Base-by-base conservation (phyloP, 768 basidiomycete species). In the Phanerochaete carnosa region DNA sequence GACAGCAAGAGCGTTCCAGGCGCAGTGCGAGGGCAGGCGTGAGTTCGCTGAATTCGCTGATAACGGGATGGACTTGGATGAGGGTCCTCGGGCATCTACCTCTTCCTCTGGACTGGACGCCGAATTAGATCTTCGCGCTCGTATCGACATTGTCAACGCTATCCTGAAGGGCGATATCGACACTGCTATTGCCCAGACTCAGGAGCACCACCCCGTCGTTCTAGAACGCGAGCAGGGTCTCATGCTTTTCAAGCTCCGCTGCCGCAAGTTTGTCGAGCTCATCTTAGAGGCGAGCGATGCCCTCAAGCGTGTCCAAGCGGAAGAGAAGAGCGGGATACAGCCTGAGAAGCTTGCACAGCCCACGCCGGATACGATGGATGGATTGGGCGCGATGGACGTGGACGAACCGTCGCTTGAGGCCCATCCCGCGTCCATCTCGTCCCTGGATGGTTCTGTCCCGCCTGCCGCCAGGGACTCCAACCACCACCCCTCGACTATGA, bases 221-320 rank as follows among this genome's bases (percentile, higher is more conserved):
- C 76, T 95, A 25, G 82, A 81, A 60, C 82, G 82, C 28, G 87
- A 92, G 57, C 80, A 82, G 39, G 87, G 87, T 9, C 75, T 91
- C 16, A 81, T 94, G 74, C 73, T 83, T n/a, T 90, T 94, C 78
- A 91, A 90, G 71, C 73, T 95, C 65, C 83, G 88, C 26, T 92
- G 92, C 74, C 82, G 92, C 66, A 91, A 89, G 73, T 93, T 95
- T 67, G 86, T 95, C 47, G 93, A 95, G 72, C 80, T 93, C 29
- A 82, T 92, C 15, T 68, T 93, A 65, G 83, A 86, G 64, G 85
- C 90, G 11, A 80, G 84, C 5, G 89, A 87, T 62, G 74, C 89
- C 62, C 83, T 85, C 76, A 87, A 88, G 74, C 80, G 75, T 65
- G 81, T 86, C 75, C 79, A 79, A 60, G 72, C 70, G 28, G 76